Base-by-base conservation (phyloP, 2,329 filamentous ascomycete genomes). In the Trichoderma citrinoviride region DNA sequence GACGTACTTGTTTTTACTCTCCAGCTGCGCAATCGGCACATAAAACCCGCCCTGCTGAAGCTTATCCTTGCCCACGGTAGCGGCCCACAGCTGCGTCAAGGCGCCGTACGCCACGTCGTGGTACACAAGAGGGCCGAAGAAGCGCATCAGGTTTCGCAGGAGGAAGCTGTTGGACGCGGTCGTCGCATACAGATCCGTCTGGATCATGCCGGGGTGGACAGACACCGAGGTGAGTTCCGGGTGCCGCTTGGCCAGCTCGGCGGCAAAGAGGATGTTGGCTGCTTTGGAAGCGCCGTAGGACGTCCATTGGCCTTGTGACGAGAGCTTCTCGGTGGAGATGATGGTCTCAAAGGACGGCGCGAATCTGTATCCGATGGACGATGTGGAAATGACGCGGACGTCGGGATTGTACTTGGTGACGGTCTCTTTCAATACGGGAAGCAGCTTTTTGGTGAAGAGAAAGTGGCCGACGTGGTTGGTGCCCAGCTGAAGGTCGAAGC, bases 211-310 rank as follows among this genome's bases (percentile, higher is more conserved):
- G 0, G 83, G 83, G 62, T 85, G 83, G 0, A 85, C 69, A 0
- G 80, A 77, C 10, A 84, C 75, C 23, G 77, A 77, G 23, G 74
- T 76, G 1, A 83, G 73, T 19, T 76, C 68, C 0, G 80, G 80
- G 61, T 80, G 75, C 1, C 78, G 77, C 7, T 78, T 75, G 3
- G 79, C 79, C 5, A 84, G 68, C 67, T 82, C 79, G 0, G 76
- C 70, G 3, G 80, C 80, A 53, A 80, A 80, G 5, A 82, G 70
- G 29, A 83, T 77, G 60, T 81, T 83, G 2, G 81, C 82, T 0
- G 81, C 76, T 69, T 84, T 85, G 65, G 79, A 81, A n/a, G 80
- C 78, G 8, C 76, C 80, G 68, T 85, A 86, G 1, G 81, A 80
- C 3, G 74, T 71, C 76, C 78, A 81, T 4, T 78, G 76, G 40